These are phyloP conservation scores for Hordeum pubiflorum DNA, from an alignment of 202 grass and related monocot species.

Conservation along the genomic window DNA sequence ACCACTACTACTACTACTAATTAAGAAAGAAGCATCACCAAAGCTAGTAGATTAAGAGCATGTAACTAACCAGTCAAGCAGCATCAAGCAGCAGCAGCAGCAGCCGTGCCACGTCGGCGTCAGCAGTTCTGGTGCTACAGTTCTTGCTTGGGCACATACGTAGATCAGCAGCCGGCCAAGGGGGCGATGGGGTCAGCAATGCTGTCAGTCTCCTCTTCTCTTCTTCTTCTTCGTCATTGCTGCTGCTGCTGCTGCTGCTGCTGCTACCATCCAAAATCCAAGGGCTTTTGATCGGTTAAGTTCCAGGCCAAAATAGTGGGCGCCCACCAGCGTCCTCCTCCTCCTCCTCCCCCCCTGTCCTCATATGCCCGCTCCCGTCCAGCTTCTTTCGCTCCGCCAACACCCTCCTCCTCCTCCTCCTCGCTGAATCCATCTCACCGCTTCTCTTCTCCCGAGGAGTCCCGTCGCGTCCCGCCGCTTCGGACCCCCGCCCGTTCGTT, in stretches of 20 bases:
- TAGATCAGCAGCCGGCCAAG: background rate
- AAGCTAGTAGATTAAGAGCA: background rate
- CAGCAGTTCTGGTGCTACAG: background rate
- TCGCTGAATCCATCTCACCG: background rate
- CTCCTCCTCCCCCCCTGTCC: background rate
- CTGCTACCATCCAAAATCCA: slow-evolving; percentile 1
- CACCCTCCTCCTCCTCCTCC: background rate
- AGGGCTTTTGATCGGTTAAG: slow-evolving; percentile 13
- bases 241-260: background rate
- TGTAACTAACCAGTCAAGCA: background rate
- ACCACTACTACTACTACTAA: background rate
- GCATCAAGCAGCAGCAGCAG: too few relatives aligned
- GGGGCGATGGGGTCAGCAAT: background rate
- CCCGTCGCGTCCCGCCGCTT: background rate
- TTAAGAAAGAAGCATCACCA: background rate
- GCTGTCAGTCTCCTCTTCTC: background rate
- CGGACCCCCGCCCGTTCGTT: background rate
- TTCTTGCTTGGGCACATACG: background rate
- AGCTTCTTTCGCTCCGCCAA: background rate
- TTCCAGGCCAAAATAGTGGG: slow-evolving; percentile 28
- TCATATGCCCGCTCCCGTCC: slow-evolving; percentile 12
- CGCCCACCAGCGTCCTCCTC: slow-evolving; percentile 6
- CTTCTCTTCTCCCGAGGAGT: background rate
- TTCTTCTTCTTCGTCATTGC: background rate
- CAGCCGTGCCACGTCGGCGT: background rate